phyloP scores from a whole-genome alignment of 805 yeast genomes.

The Metschnikowia santaceciliae region DNA sequence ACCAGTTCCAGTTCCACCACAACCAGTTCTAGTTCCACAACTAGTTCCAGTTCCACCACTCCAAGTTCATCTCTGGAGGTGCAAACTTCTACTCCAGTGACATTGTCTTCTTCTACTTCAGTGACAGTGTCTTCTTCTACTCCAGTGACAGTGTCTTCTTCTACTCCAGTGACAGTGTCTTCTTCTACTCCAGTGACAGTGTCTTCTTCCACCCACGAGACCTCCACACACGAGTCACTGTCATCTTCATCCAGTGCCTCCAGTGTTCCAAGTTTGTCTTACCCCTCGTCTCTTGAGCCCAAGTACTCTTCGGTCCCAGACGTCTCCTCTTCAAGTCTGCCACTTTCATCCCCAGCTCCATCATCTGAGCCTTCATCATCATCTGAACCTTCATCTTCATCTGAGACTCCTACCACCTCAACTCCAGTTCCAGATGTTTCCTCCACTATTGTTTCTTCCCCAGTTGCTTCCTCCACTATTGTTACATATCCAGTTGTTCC shows the following conservation, averaged over 20 bases:
- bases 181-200: neutral
- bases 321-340: no score
- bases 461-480: no score
- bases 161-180: neutral
- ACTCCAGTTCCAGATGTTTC: no score
- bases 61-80: neutral
- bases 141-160: neutral
- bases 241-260: no score
- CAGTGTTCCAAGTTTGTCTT: neutral
- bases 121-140: neutral
- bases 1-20: neutral
- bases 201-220: no score
- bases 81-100: neutral
- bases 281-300: neutral
- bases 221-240: no score
- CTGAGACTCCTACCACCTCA: no score
- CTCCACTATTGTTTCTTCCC: no score
- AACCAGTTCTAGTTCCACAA: neutral
- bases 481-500: no score
- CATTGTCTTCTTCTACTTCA: neutral
- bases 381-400: no score
- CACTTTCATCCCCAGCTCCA: no score
- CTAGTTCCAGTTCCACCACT: neutral
- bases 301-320: neutral
- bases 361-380: no score